These are phyloP conservation scores for Mycena rosella DNA, from an alignment of 768 basidiomycete genomes.

Conservation along the genomic window DNA sequence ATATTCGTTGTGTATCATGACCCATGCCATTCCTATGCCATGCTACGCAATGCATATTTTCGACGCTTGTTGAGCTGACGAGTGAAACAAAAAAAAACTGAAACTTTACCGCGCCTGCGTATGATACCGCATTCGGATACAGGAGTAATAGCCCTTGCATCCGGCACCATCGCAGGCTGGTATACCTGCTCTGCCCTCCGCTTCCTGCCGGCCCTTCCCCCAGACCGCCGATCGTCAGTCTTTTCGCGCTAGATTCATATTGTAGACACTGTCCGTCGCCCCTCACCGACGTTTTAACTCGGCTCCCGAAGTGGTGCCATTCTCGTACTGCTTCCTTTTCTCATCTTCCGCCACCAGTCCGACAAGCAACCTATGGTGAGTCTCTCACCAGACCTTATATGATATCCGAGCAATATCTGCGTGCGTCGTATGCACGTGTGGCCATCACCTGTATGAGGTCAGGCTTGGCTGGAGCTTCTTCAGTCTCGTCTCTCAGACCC, in stretches of 20 bases:
- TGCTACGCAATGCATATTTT: conserved; percentile 11
- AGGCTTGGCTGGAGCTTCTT: conserved; percentile 39
- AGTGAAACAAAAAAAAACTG: background rate
- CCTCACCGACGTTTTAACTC: background rate
- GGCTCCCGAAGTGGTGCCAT: conserved; percentile 22
- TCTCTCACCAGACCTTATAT: background rate
- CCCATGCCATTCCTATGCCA: conserved; percentile 31
- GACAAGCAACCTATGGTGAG: conserved; percentile 30
- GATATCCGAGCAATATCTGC: conserved; percentile 6
- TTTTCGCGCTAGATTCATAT: background rate
- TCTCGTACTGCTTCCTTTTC: conserved; percentile 9
- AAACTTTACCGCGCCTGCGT: background rate
- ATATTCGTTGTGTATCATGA: conserved; percentile 27
- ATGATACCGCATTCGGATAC: background rate
- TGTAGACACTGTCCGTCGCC: background rate
- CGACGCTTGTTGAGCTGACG: background rate
- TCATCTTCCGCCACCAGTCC: too few relatives aligned
- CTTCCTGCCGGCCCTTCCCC: background rate
- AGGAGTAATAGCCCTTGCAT: background rate
- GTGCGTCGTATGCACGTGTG: conserved; percentile 23
- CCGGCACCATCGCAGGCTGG: too few relatives aligned
- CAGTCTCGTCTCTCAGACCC: conserved; percentile 38
- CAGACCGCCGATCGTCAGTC: background rate
- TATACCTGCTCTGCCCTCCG: background rate
- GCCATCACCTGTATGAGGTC: conserved; percentile 41